These are phyloP conservation scores for Phascolomyces articulosus DNA, from an alignment of 371 early-diverging fungal species.

Conservation along the genomic window DNA sequence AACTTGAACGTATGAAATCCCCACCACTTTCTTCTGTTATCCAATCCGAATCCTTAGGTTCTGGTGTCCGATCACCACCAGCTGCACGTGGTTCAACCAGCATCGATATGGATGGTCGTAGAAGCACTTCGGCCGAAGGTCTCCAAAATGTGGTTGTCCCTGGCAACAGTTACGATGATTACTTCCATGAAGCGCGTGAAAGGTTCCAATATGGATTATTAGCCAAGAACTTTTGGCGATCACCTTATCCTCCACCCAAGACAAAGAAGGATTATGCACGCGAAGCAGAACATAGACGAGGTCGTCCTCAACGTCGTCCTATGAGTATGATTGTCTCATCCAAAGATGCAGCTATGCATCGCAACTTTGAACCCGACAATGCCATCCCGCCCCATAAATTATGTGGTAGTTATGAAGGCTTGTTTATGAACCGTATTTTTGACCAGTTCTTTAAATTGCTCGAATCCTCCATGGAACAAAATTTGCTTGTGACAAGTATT, in stretches of 20 bases:
- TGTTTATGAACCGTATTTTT: slow-evolving; percentile 49
- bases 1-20: slow-evolving; percentile 49
- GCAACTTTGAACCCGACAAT: slow-evolving; percentile 5
- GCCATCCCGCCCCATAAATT: slow-evolving; percentile 6
- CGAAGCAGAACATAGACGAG: slow-evolving; percentile 46
- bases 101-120: slow-evolving; percentile 10
- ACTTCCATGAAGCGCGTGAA: slow-evolving; percentile 57
- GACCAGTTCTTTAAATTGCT: slow-evolving; percentile 48
- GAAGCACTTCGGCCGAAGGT: slow-evolving; percentile 5
- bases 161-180: slow-evolving; percentile 56
- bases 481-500: slow-evolving; percentile 51
- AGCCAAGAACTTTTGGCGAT: slow-evolving; percentile 53
- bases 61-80: slow-evolving; percentile 24
- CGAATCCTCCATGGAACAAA: slow-evolving; percentile 50
- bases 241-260: slow-evolving; percentile 49
- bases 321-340: slow-evolving; percentile 32
- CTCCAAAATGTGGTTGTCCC: slow-evolving; percentile 36
- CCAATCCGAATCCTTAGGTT: slow-evolving; percentile 34
- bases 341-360: slow-evolving; percentile 16
- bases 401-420: slow-evolving; percentile 44
- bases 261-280: slow-evolving; percentile 38
- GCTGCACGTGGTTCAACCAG: slow-evolving; percentile 10
- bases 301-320: slow-evolving; percentile 39
- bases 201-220: slow-evolving; percentile 50
- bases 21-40: slow-evolving; percentile 48